Conservation (phyloP, 75 land plant species). For the Cryptomeria japonica region DNA sequence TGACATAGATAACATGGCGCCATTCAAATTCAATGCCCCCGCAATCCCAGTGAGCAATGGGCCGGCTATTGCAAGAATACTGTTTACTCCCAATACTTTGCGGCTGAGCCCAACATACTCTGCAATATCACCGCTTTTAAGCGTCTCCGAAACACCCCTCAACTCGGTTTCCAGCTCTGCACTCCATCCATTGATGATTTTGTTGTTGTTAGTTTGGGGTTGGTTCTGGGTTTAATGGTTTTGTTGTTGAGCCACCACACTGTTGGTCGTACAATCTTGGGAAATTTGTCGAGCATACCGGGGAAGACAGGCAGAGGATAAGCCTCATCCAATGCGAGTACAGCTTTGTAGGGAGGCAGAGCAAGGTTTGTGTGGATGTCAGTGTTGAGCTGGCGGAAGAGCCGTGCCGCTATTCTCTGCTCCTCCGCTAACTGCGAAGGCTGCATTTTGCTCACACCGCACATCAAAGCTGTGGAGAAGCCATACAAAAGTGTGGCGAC, state of each 20-base stretch:
- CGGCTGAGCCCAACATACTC: slow-evolving; percentile 30
- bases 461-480: slow-evolving; percentile 24
- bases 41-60: slow-evolving; percentile 33
- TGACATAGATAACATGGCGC: too few relatives aligned
- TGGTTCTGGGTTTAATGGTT: not conserved
- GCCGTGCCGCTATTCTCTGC: not conserved
- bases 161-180: slow-evolving; percentile 34
- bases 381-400: slow-evolving; percentile 36
- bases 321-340: slow-evolving; percentile 53
- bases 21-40: not conserved
- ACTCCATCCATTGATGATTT: slow-evolving; percentile 33
- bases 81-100: slow-evolving; percentile 38
- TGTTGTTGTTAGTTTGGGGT: not conserved
- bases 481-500: slow-evolving; percentile 28
- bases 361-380: slow-evolving; percentile 3
- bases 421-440: slow-evolving; percentile 21
- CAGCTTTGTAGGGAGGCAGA: slow-evolving; percentile 18
- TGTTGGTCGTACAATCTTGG: slow-evolving; percentile 6
- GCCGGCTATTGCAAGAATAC: slow-evolving; percentile 35
- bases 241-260: slow-evolving; percentile 38
- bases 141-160: slow-evolving; percentile 15
- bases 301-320: slow-evolving; percentile 35
- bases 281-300: slow-evolving; percentile 26
- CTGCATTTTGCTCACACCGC: slow-evolving; percentile 51
- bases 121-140: slow-evolving; percentile 31